phyloP scores from a whole-genome alignment of 2,329 filamentous ascomycete species.

The Alternaria gaisen region DNA sequence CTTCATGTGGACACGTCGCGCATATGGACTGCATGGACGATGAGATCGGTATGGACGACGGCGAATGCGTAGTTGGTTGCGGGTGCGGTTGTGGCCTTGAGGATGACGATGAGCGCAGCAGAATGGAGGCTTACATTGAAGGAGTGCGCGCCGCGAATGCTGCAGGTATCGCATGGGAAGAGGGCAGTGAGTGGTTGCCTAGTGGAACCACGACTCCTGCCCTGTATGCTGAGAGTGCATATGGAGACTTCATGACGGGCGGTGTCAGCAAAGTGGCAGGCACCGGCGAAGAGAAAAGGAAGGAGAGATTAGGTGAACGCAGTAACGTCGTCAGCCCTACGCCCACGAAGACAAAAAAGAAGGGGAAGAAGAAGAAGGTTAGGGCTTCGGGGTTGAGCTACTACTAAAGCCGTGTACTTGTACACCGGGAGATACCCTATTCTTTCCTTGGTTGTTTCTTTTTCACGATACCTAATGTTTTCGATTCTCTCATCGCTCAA shows the following conservation, averaged over 20 bases:
- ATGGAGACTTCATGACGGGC: conserved; percentile 31
- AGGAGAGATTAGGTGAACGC: conserved; percentile 20
- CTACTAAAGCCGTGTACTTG: conserved; percentile 28
- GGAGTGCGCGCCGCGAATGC: conserved; percentile 38
- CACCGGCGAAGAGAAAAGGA: conserved; percentile 17
- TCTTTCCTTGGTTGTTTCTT: not conserved
- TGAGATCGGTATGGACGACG: conserved; percentile 34
- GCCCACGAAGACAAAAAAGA: conserved; percentile 35
- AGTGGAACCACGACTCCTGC: conserved; percentile 33
- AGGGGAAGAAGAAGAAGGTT: conserved; percentile 37
- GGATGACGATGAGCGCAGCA: conserved; percentile 34
- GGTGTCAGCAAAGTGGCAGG: conserved; percentile 25
- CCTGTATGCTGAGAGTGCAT: conserved; percentile 22
- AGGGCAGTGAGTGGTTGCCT: conserved; percentile 35
- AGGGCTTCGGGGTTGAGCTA: conserved; percentile 42
- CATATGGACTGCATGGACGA: conserved; percentile 49
- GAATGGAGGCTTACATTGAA: conserved; percentile 43
- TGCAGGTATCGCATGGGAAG: conserved; percentile 39
- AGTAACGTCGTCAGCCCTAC: conserved; percentile 24
- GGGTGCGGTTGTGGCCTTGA: conserved; percentile 42
- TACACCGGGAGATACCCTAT: conserved; percentile 1
- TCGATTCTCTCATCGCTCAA: accelerated
- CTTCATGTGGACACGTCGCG: conserved; percentile 48
- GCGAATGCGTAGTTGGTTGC: conserved; percentile 44
- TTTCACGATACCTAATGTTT: not conserved